These are phyloP conservation scores for Camelina laxa DNA, from an alignment of 345 rosid genomes.

Conservation along the genomic window DNA sequence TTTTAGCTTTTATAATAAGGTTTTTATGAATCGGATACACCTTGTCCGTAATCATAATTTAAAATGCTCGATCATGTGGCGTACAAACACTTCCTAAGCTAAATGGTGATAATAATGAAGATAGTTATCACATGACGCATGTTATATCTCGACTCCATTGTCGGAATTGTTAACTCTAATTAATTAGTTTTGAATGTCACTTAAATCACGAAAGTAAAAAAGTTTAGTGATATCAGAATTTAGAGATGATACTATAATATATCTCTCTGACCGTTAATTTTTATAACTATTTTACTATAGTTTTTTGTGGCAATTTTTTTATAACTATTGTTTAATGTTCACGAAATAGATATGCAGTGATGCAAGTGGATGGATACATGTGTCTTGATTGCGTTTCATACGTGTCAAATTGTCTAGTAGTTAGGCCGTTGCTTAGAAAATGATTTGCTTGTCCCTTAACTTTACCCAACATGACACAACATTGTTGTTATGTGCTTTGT, in stretches of 20 bases:
- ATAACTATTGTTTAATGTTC: not conserved
- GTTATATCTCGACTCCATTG: conserved; percentile 30
- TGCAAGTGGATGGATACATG: conserved; percentile 13
- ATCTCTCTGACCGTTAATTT: not conserved
- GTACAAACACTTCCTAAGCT: conserved; percentile 28
- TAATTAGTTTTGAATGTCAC: too few species aligned
- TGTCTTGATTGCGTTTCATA: conserved; percentile 10
- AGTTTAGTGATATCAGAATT: too few species aligned
- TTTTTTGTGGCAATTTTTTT: not conserved
- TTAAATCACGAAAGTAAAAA: too few species aligned
- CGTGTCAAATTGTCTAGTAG: conserved; percentile 23
- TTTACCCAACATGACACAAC: conserved; percentile 17
- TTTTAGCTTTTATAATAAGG: not conserved
- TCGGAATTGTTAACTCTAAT: conserved; percentile 10
- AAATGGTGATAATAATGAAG: conserved; percentile 7
- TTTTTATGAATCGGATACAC: conserved; percentile 10
- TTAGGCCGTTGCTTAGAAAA: conserved; percentile 33
- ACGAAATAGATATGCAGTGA: not conserved
- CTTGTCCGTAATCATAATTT: not conserved
- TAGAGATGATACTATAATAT: not conserved
- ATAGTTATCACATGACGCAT: conserved; percentile 35
- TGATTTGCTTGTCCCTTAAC: conserved; percentile 26
- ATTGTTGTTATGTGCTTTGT: conserved; percentile 29
- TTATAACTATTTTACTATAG: not conserved
- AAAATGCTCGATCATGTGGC: conserved; percentile 22